Conservation (phyloP, 2,329 filamentous ascomycete genomes). For the Colletotrichum phormii region DNA sequence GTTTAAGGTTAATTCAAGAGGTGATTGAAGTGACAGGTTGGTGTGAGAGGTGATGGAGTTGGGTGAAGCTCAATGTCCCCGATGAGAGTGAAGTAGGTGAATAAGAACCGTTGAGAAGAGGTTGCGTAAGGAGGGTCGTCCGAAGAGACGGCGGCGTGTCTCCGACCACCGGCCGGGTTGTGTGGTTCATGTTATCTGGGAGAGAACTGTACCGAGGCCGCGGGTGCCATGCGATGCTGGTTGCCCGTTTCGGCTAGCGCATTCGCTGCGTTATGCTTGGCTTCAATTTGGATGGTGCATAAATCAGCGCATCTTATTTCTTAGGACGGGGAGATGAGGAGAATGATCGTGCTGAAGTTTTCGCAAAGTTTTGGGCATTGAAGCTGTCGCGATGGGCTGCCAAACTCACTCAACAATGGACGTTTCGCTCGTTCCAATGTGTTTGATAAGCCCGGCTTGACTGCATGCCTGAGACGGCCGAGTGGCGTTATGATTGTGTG, state of each 20-base stretch:
- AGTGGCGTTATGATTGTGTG: too few relatives aligned
- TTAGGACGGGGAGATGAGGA: too few relatives aligned
- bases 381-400: too few relatives aligned
- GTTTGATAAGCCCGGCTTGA: too few relatives aligned
- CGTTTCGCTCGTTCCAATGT: too few relatives aligned
- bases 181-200: slow-evolving; percentile 8
- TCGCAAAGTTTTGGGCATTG: too few relatives aligned
- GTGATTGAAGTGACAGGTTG: neutral
- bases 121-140: neutral
- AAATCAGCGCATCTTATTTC: neutral
- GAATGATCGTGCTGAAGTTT: too few relatives aligned
- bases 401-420: too few relatives aligned
- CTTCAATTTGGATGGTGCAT: neutral
- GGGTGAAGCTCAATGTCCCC: neutral
- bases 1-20: neutral
- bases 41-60: neutral
- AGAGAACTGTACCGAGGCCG: neutral
- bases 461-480: too few relatives aligned
- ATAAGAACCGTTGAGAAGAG: neutral
- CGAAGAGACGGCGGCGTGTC: slow-evolving; percentile 8
- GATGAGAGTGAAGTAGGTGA: neutral
- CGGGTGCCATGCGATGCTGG: neutral
- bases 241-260: slow-evolving; percentile 14
- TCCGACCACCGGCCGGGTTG: slow-evolving; percentile 32
- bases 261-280: neutral